A percentile compares a stretch with the other conserved stretches of the same genome.
Evolutionary conservation across 2,329 filamentous ascomycete genomes (phyloP).

Genomic region (Aspergillus transmontanensis): DNA sequence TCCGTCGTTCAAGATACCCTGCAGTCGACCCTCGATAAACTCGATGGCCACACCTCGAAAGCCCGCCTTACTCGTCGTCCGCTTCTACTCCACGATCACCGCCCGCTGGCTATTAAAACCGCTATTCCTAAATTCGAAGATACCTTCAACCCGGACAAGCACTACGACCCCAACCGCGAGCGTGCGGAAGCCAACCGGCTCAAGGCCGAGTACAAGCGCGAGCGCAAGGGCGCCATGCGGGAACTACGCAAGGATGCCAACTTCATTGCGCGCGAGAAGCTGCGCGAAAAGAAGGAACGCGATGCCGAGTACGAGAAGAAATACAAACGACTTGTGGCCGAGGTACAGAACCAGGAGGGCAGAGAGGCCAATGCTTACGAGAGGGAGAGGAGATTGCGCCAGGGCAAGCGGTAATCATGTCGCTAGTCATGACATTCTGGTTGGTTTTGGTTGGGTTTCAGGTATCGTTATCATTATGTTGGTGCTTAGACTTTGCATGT

Average conservation of each 20-base stretch:
- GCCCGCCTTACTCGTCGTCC: constrained; percentile 71
- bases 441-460: background rate
- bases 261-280: constrained; percentile 87
- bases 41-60: constrained; percentile 54
- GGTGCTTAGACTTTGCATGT: background rate
- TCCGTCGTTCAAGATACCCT: constrained; percentile 30
- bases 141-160: constrained; percentile 87
- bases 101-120: constrained; percentile 82
- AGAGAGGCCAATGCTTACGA: constrained; percentile 86
- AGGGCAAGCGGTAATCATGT: constrained; percentile 56
- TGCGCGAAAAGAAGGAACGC: constrained; percentile 88
- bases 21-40: constrained; percentile 34
- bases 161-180: constrained; percentile 95
- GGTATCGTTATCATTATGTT: background rate
- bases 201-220: constrained; percentile 87
- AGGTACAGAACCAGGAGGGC: constrained; percentile 95
- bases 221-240: constrained; percentile 90
- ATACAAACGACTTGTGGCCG: constrained; percentile 85
- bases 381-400: constrained; percentile 76
- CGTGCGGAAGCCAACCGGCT: constrained; percentile 83
- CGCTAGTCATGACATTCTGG: background rate
- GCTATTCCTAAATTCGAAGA: constrained; percentile 96
- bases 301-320: constrained; percentile 96
- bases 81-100: constrained; percentile 85
- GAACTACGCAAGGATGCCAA: constrained; percentile 94